A percentile compares a stretch with the other conserved stretches of the same genome.
phyloP scores from a whole-genome alignment of 2,329 filamentous ascomycete species.

The Acephala macrosclerotiorum region DNA sequence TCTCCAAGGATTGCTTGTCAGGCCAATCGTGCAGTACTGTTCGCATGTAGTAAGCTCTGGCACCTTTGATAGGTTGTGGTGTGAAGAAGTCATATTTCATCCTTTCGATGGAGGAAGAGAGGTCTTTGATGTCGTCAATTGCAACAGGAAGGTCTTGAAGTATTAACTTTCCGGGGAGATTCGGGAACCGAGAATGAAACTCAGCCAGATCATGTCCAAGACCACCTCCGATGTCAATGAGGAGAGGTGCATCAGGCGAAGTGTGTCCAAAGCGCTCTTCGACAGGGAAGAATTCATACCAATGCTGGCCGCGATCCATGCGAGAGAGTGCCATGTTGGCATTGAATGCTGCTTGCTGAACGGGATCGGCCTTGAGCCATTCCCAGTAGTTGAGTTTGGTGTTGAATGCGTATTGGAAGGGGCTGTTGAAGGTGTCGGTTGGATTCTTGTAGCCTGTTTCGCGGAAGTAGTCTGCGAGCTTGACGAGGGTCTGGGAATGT shows the following conservation, averaged over 20 bases:
- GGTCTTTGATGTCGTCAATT: conserved; percentile 19
- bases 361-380: conserved; percentile 13
- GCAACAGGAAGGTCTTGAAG: conserved; percentile 24
- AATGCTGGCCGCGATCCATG: background rate
- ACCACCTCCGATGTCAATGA: conserved; percentile 27
- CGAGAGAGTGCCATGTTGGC: conserved; percentile 12
- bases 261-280: background rate
- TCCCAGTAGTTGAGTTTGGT: conserved; percentile 17
- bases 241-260: background rate
- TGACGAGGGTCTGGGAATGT: background rate
- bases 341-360: conserved; percentile 16
- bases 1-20: conserved; percentile 43
- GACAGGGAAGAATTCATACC: background rate
- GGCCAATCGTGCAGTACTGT: conserved; percentile 51
- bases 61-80: conserved; percentile 42
- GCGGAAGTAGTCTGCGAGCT: conserved; percentile 11
- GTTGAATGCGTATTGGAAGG: conserved; percentile 20
- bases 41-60: conserved; percentile 45
- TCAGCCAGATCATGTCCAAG: conserved; percentile 17
- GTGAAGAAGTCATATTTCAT: conserved; percentile 46
- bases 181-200: conserved; percentile 17
- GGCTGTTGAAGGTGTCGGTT: conserved; percentile 6
- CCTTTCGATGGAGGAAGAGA: conserved; percentile 35
- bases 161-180: conserved; percentile 20
- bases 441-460: conserved; percentile 18